Base-by-base conservation (phyloP, 371 early-diverging fungal genomes). In the Fennellomyces sp. region DNA sequence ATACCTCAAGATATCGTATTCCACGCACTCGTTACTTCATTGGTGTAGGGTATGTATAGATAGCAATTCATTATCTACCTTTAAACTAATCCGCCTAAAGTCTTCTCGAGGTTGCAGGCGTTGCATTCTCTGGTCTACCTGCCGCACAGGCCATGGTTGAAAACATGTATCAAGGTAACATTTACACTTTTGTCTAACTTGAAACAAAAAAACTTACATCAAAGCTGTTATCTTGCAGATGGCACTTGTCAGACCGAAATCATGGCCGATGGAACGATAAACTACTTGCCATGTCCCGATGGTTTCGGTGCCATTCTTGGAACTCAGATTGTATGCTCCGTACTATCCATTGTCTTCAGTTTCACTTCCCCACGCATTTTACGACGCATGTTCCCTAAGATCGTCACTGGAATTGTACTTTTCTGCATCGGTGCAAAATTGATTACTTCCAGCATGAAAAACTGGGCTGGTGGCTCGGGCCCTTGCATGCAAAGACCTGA, bases 241-340 rank as follows among this genome's bases (percentile, higher is more conserved):
- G 82, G 82, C 0, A 58, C 72, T 7, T 83, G 83, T 27, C 82
- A 81, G 26, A 73, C 68, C 35, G 70, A 69, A 42, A 12, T 69
- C 5, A 52, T 66, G 3, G 31, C 65, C 2, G 80, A 78, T 52
- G 82, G 82, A 17, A 68, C 75, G 8, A 68, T 56, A n/a, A 60
- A 47, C 10, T 69, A 83, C 36, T 59, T 75, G 5, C 77, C 83
- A 19, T 83, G 83, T 31, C 83, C 83, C 8, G 60, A 76, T 38
- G 83, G 76, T 2, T 82, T 75, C 69, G 83, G 83, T 7, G 80
- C 82, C 11, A 66, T 83, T 36, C 59, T 83, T 7, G 83, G 83
- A 13, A 83, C 83, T 2, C 75, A 72, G 23, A 73, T 81, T 66
- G 35, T 82, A 8, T 75, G 82, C 31, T 70, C 81, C 6, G n/a